Evolutionary conservation across 179 eudicot species (phyloP).

Genomic region (Camellia oleifera): DNA sequence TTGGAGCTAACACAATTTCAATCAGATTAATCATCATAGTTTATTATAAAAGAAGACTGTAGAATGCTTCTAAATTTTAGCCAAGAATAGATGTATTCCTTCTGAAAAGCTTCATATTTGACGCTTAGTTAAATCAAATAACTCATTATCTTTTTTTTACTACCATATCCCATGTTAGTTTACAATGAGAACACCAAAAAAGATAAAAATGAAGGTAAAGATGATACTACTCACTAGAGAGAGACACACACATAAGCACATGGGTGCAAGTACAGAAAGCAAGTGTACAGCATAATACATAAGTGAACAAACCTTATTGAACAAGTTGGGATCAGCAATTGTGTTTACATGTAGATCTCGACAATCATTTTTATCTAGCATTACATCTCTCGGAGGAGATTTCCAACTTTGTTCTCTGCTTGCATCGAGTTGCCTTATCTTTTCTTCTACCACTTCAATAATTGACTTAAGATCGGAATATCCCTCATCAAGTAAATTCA

Average conservation of each 20-base stretch:
- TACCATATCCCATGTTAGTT: too few relatives aligned
- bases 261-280: background rate
- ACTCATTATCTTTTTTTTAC: too few relatives aligned
- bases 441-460: slow-evolving; percentile 45
- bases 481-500: slow-evolving; percentile 59
- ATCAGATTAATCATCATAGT: background rate
- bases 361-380: slow-evolving; percentile 25
- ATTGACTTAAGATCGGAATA: slow-evolving; percentile 49
- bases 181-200: background rate
- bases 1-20: background rate
- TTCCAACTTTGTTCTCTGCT: slow-evolving; percentile 23
- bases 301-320: slow-evolving; percentile 24
- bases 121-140: too few relatives aligned
- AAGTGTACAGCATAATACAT: background rate
- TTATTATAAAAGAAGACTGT: background rate
- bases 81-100: background rate
- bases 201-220: background rate
- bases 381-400: slow-evolving; percentile 24
- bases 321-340: slow-evolving; percentile 25
- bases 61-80: background rate
- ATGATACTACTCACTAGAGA: background rate
- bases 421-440: slow-evolving; percentile 35
- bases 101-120: background rate
- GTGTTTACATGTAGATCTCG: slow-evolving; percentile 41
- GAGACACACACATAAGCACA: background rate